Percentiles rank a stretch among this genome's conserved stretches.
Evolutionary conservation across 2,329 filamentous ascomycete species (phyloP).

Genomic region (Diaporthe nobilis): DNA sequence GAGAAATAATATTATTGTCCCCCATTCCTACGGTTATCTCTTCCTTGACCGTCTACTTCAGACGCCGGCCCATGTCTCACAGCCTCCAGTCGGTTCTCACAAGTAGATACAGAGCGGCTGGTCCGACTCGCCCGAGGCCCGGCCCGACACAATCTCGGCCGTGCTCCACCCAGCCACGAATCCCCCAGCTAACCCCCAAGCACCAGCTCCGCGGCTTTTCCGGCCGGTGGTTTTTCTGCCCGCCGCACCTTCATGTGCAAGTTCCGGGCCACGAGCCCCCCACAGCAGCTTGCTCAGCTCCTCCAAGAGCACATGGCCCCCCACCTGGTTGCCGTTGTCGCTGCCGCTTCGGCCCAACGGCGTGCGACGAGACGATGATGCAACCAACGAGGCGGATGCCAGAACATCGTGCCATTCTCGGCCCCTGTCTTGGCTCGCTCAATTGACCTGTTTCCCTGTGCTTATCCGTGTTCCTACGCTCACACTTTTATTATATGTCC

Average conservation of each 20-base stretch:
- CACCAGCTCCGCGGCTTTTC: constrained; percentile 27
- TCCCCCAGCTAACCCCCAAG: not conserved
- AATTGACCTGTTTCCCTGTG: not conserved
- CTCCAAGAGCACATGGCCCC: not conserved
- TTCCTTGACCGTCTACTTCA: not conserved
- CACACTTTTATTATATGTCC: constrained; percentile 20
- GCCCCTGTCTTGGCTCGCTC: constrained; percentile 7
- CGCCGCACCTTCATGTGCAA: constrained; percentile 6
- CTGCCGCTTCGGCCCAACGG: constrained; percentile 27
- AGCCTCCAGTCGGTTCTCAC: constrained; percentile 15
- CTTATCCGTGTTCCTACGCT: not conserved
- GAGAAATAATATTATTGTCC: not conserved
- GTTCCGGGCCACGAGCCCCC: not conserved
- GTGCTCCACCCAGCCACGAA: not conserved
- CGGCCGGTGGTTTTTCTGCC: constrained; percentile 39
- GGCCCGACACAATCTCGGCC: constrained; percentile 24
- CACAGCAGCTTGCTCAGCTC: not conserved
- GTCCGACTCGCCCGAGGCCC: constrained; percentile 21
- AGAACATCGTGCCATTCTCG: constrained; percentile 19
- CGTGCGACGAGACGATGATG: not conserved
- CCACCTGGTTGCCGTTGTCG: not conserved
- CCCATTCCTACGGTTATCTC: not conserved
- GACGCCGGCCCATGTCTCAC: not conserved
- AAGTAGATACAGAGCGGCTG: constrained; percentile 11
- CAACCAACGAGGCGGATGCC: constrained; percentile 4